A percentile compares a stretch with the other conserved stretches of the same genome.
These are phyloP conservation scores for Linderniella brevidens DNA, from an alignment of 257 asterid genomes.

Conservation along the genomic window DNA sequence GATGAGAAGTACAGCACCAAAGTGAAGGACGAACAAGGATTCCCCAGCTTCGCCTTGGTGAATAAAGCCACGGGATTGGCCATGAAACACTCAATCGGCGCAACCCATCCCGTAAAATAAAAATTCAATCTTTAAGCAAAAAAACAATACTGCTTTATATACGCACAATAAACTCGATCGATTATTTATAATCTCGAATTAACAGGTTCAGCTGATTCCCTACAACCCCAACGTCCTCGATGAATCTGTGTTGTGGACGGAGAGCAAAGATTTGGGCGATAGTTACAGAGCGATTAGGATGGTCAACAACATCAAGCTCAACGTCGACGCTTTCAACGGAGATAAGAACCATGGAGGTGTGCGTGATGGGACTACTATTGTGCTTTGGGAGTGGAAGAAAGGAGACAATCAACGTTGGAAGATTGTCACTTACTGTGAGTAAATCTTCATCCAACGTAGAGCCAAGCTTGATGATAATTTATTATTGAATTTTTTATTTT, in stretches of 20 bases:
- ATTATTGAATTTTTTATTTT: no score
- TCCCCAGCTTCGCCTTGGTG: constrained; percentile 1
- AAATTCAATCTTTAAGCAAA: neutral
- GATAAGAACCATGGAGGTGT: constrained; percentile 81
- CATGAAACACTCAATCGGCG: constrained; percentile 2
- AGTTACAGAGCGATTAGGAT: constrained; percentile 55
- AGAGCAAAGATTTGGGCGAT: constrained; percentile 78
- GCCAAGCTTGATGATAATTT: neutral
- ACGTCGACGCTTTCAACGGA: constrained; percentile 71
- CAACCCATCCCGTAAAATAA: constrained; percentile 1
- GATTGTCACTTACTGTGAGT: constrained; percentile 68
- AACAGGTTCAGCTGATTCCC: constrained; percentile 43
- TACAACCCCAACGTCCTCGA: constrained; percentile 54
- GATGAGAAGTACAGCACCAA: constrained; percentile 3
- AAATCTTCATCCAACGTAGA: constrained; percentile 6
- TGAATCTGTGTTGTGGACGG: constrained; percentile 78
- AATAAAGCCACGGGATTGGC: constrained; percentile 4
- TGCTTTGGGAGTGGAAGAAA: constrained; percentile 95
- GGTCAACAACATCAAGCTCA: constrained; percentile 68
- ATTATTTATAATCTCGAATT: neutral
- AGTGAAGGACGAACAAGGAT: constrained; percentile 4
- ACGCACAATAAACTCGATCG: no score
- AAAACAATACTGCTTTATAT: no score
- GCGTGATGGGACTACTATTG: constrained; percentile 59
- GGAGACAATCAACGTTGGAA: constrained; percentile 90